Evolutionary conservation across 2,329 filamentous ascomycete species (phyloP), one percentile per base, ranked within the genome.

Genomic region (Dothideomycetidae sp.): DNA sequence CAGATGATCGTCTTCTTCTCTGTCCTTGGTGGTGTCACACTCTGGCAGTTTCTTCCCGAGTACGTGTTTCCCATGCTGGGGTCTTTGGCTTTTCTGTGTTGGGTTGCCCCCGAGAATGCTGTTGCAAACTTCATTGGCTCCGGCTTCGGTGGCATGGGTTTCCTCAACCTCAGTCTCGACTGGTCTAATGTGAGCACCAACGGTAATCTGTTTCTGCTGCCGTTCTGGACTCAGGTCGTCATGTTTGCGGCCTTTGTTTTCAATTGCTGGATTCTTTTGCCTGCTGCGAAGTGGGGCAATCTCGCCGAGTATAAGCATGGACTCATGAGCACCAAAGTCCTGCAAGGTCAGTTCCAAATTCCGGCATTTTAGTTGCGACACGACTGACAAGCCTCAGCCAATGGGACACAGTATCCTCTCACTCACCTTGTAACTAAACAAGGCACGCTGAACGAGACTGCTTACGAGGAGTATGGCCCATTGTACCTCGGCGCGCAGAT

Each of bases 1-100:
- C 71, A 73, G 48, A 73, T 70, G 53, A 62, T 58, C 28, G 59
- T 75, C 2, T 75, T 76, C 52, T 75, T 73, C 52, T 51, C 59
- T 7, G 60, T 64, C 0, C 55, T 76, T 1, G 41, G 66, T 0
- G 70, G 59, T 3, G 60, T 74, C 37, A 70, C 65, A 0, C 44
- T 73, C 1, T 77, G 73, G 72, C 71, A 77, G 41, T 75, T 76
- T 42, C 53, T 76, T 0, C 72, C 72, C 1, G 71, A 76, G 48
- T 76, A 64, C 36, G 61, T 68, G 1, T 75, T 75, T 40, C 71
- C 71, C 0, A 68, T 76, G 50, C 58, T 73, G 1, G 68, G 65
- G 5, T 75, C 72, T 0, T 57, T 76, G 5, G 70, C 72, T 2
- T 73, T 75, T 35, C 59, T 76, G 4, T 77, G 73, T 54, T 76